Base-by-base conservation (phyloP, 202 grass and related monocot species). In the Panicum hallii region DNA sequence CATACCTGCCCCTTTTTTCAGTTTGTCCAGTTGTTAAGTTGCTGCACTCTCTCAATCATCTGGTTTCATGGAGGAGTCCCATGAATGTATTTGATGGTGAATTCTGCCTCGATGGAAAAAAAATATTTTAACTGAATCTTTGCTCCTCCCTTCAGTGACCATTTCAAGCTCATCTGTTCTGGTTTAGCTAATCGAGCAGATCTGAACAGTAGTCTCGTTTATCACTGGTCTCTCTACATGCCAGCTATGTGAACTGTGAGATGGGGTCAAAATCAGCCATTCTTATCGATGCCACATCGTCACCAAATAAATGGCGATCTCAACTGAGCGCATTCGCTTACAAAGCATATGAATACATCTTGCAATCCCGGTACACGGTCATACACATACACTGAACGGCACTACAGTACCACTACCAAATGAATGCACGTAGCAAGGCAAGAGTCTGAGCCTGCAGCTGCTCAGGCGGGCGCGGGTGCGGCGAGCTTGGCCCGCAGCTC, bases 401-500 rank as follows among this genome's bases (percentile, higher is more conserved):
- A 23, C 40, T 4, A 26, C 41, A 14, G 19, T 75, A 49, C 0
- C 43, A 28, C n/a, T 13, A 32, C 11, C n/a, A 63, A 54, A 52
- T 61, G 53, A 1, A 53, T 13, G 17, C 38, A 46, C 28, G 56
- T 36, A 17, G 16, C 20, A 67, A 32, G 17, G n/a, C 67, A 77
- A 34, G 53, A 54, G 8, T 14, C 19, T 17, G 22, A 7, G 19
- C 16, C 26, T 73, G n/a, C 42, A 1, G 5, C 26, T 61, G 9
- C 23, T 84, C 84, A 78, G 48, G 56, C 67, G 30, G 19, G 69
- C 16, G 55, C 42, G 0, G 90, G 6, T 16, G 82, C 32, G 4
- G 71, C 84, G 76, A 95, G 81, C 62, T 89, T 94, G 78, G 91
- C 90, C 82, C 91, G 89, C 67, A 95, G 82, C 53, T 95, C 93